A percentile compares a stretch with the other conserved stretches of the same genome.
Evolutionary conservation across 148 eudicot species (phyloP).

Genomic region (Selenicereus undatus): DNA sequence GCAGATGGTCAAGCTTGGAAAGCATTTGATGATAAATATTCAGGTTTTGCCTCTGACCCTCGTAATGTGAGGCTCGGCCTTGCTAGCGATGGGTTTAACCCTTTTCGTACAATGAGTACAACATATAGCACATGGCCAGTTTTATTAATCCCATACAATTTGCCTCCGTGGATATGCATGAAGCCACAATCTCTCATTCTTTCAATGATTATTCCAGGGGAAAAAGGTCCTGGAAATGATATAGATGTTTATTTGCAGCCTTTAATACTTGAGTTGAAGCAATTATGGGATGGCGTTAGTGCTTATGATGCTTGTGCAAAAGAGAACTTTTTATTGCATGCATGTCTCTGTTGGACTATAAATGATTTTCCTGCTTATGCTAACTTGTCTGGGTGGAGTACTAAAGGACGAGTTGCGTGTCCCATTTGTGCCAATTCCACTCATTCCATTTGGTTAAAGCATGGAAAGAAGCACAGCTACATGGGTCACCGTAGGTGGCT

Average conservation of each 20-base stretch:
- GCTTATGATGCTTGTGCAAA: slow-evolving; percentile 6
- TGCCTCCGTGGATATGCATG: slow-evolving; percentile 11
- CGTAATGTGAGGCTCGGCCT: background rate
- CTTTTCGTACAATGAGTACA: slow-evolving; percentile 8
- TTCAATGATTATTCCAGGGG: slow-evolving; percentile 5
- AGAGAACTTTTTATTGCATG: slow-evolving; percentile 9
- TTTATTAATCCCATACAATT: slow-evolving; percentile 4
- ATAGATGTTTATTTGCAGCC: slow-evolving; percentile 11
- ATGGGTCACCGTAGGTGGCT: background rate
- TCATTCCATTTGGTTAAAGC: slow-evolving; percentile 15
- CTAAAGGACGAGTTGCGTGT: slow-evolving; percentile 21
- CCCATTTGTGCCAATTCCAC: slow-evolving; percentile 10
- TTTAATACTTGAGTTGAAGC: slow-evolving; percentile 16
- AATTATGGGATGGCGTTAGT: slow-evolving; percentile 13
- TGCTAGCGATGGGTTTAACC: slow-evolving; percentile 15
- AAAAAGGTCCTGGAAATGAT: slow-evolving; percentile 6
- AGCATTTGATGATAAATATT: too few species aligned
- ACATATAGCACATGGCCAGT: slow-evolving; percentile 13
- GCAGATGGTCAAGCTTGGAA: too few species aligned
- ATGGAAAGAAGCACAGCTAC: background rate
- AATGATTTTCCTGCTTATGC: slow-evolving; percentile 28
- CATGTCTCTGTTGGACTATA: slow-evolving; percentile 17
- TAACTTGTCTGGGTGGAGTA: slow-evolving; percentile 23
- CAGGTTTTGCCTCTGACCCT: too few species aligned
- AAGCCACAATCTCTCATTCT: background rate